These are phyloP conservation scores for Gastroboletus turbinatus DNA, from an alignment of 1,284 basidiomycete species.

Conservation along the genomic window DNA sequence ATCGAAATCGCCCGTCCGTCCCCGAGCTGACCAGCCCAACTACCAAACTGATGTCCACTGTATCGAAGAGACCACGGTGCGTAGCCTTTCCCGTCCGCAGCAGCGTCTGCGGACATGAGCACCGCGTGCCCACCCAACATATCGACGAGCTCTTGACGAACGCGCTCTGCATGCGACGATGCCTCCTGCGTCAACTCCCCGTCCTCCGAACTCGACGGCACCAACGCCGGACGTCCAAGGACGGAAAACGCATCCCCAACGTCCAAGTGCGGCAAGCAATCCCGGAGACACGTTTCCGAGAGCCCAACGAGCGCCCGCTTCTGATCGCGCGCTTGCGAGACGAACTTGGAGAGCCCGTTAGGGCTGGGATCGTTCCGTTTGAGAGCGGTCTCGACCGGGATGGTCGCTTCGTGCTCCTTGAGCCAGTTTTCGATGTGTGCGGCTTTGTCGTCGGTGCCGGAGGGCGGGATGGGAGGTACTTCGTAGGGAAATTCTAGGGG, in stretches of 20 bases:
- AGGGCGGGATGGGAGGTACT: slow-evolving; percentile 54
- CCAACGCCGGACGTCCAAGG: slow-evolving; percentile 57
- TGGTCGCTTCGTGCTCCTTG: slow-evolving; percentile 56
- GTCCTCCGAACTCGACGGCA: slow-evolving; percentile 29
- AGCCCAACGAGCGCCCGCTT: slow-evolving; percentile 67
- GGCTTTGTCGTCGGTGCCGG: slow-evolving; percentile 51
- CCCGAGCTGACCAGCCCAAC: slow-evolving; percentile 95
- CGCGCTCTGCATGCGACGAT: slow-evolving; percentile 40
- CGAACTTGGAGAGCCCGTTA: slow-evolving; percentile 42
- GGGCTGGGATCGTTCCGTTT: slow-evolving; percentile 2
- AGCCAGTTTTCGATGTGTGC: slow-evolving; percentile 75
- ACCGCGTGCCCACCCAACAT: slow-evolving; percentile 79
- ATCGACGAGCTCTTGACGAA: slow-evolving; percentile 73
- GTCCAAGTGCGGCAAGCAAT: slow-evolving; percentile 84
- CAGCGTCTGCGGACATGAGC: slow-evolving; percentile 51
- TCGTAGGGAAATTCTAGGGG: slow-evolving; percentile 86
- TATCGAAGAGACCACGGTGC: slow-evolving; percentile 90
- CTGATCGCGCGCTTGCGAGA: slow-evolving; percentile 55
- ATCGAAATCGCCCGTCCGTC: slow-evolving; percentile 93
- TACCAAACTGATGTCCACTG: slow-evolving; percentile 90
- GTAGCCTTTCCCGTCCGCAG: slow-evolving; percentile 50
- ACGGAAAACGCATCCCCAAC: slow-evolving; percentile 78
- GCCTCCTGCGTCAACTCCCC: slow-evolving; percentile 28
- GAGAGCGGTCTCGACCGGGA: slow-evolving; percentile 21
- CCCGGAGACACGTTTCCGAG: slow-evolving; percentile 64